Conservation (phyloP, 75 land plant species). For the Selaginella tamariscina region DNA sequence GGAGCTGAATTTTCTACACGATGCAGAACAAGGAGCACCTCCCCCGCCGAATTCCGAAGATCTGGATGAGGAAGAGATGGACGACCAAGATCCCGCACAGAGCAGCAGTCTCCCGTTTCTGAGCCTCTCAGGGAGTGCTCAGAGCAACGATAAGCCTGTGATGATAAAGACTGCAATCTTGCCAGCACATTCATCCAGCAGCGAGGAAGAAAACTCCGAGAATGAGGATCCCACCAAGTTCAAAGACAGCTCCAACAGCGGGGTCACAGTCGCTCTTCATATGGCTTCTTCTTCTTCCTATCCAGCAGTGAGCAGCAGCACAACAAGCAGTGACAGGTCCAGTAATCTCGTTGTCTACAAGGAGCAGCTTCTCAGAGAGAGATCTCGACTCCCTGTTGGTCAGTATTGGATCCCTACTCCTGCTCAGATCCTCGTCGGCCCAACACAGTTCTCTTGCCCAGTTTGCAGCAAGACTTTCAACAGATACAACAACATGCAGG, state of each 20-base stretch:
- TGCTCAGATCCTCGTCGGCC: slow-evolving; percentile 12
- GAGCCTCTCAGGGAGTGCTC: not conserved
- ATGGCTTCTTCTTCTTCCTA: not conserved
- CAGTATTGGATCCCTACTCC: slow-evolving; percentile 11
- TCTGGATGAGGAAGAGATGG: not conserved
- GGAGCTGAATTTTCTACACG: not conserved
- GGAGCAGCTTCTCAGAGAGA: not conserved
- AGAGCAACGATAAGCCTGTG: not conserved
- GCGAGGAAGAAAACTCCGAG: not conserved
- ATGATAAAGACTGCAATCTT: slow-evolving; percentile 1
- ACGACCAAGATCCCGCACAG: not conserved
- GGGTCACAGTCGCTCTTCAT: not conserved
- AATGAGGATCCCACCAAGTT: not conserved
- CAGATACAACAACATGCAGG: slow-evolving; percentile 12
- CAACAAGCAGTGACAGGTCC: not conserved
- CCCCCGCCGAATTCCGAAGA: not conserved
- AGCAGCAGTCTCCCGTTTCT: not conserved
- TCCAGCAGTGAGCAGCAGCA: not conserved
- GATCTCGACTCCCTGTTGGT: slow-evolving; percentile 19
- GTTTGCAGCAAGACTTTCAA: slow-evolving; percentile 14
- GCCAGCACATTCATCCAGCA: not conserved
- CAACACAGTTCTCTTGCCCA: slow-evolving; percentile 10
- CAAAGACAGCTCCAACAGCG: not conserved
- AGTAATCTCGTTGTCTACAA: not conserved
- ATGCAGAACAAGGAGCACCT: not conserved